phyloP scores from a whole-genome alignment of 371 early-diverging fungal species.

The Mucor circinelloides region DNA sequence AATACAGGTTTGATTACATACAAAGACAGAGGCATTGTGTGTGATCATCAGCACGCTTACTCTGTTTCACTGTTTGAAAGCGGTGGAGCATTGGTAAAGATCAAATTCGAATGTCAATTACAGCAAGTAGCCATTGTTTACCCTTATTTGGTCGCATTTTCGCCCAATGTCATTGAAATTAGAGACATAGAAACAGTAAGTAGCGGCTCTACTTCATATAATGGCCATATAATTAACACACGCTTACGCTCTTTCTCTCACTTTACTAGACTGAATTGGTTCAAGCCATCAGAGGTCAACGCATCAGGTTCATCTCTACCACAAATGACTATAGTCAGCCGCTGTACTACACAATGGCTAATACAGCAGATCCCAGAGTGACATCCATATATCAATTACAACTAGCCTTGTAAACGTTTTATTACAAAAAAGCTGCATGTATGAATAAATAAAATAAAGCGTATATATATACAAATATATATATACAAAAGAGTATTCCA shows the following conservation, averaged over 20 bases:
- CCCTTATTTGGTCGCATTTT: constrained; percentile 43
- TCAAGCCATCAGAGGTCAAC: constrained; percentile 19
- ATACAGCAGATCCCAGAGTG: neutral
- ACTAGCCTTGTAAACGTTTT: neutral
- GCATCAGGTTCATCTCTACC: constrained; percentile 13
- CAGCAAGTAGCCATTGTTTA: constrained; percentile 18
- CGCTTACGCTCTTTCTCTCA: neutral
- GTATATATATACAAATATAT: neutral
- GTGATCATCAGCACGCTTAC: constrained; percentile 3
- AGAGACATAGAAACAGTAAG: constrained; percentile 42
- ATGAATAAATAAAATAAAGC: neutral
- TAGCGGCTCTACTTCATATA: neutral
- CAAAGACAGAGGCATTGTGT: neutral
- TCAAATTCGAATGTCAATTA: constrained; percentile 34
- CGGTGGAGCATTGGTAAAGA: neutral
- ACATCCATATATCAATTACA: constrained; percentile 22
- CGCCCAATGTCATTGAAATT: constrained; percentile 37
- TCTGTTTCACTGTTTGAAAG: constrained; percentile 7
- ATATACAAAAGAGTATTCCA: neutral
- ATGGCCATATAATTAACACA: neutral
- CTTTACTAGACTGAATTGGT: constrained; percentile 18
- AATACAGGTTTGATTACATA: neutral
- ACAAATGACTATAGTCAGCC: neutral
- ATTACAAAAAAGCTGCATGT: neutral
- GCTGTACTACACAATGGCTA: constrained; percentile 19